phyloP scores from a whole-genome alignment of 345 rosid species.

The Brassica napus region Da-Ae NC_063452.1:44873001-44873500 shows the following conservation, averaged over 20 bases:
- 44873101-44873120: not conserved
- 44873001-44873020: not conserved
- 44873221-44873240: not conserved
- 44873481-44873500: too few relatives aligned
- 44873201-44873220: too few relatives aligned
- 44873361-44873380: not conserved
- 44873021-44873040: not conserved
- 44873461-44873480: too few relatives aligned
- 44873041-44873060: not conserved
- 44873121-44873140: not conserved
- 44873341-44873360: not conserved
- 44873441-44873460: not conserved
- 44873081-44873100: not conserved
- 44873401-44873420: not conserved
- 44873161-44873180: not conserved
- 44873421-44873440: not conserved
- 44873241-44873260: not conserved
- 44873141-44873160: not conserved
- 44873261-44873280: not conserved
- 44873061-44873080: not conserved
- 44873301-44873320: not conserved
- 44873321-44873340: not conserved
- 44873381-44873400: not conserved
- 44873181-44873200: fast-evolving
- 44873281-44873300: not conserved